Evolutionary conservation across 306 rosid species (phyloP), one percentile per base, ranked within the genome.

Genomic region (Trifolium pratense): DNA sequence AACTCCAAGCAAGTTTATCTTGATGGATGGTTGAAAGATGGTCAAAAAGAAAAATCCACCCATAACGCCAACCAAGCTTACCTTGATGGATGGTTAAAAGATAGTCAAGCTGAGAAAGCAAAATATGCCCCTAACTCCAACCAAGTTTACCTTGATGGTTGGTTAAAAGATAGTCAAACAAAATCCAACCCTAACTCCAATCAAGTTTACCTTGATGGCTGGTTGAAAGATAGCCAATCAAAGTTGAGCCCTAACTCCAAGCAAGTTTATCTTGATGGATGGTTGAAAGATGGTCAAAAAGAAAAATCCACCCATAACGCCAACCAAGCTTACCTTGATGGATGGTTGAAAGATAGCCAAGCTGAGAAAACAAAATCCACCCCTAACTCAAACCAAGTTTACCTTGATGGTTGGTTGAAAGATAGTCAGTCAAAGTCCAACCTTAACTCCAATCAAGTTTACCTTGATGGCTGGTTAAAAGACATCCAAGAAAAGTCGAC

Each of bases 321-420:
- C 14, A 66, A 21, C 0, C 56, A 66, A 4, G 25, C 3, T 13
- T 67, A 66, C 9, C 39, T 66, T 25, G 57, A 66, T 45, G 71
- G 71, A 1, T 66, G 71, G 71, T 32, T 55, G 16, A 70, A 56
- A 74, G 49, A 80, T 9, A 3, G 3, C 3, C 9, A 0, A 29
- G n/a, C n/a, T n/a, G n/a, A n/a, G n/a, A 9, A 18, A 3, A 14
- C 7, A 3, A 48, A 48, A 14, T 2, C 21, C 21, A 66, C 7
- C 21, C 39, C 10, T 1, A 68, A 68, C 7, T 9, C 57, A 3
- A 48, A 48, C 0, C 59, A 68, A 9, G 45, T n/a, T 4, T 68
- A 68, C 12, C 60, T 68, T 48, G 60, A 68, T 68, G 73, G 73
- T 7, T 68, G 73, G 73, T 48, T 46, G 10, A 68, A 68, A 29